Percentiles rank a stretch among this genome's conserved stretches.
These are phyloP conservation scores for Eucalyptus sp. DNA, from an alignment of 345 rosid genomes.

Conservation along the genomic window DNA sequence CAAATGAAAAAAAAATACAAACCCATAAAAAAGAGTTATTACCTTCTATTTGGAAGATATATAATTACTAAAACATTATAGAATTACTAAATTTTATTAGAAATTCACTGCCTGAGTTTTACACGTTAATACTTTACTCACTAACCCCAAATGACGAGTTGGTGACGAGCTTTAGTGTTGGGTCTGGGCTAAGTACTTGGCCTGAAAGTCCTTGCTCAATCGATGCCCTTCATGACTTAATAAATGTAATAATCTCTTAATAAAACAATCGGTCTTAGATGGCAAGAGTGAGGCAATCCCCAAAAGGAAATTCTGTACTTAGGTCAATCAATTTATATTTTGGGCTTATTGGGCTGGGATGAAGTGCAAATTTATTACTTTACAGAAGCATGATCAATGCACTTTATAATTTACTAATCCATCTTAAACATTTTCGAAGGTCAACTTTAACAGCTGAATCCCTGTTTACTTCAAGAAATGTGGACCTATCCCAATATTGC, in stretches of 20 bases:
- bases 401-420: background rate
- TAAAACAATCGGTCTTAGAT: background rate
- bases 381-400: background rate
- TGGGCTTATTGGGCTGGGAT: background rate
- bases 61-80: too few relatives aligned
- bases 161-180: too few relatives aligned
- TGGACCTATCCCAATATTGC: background rate
- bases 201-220: too few relatives aligned
- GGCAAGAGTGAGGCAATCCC: background rate
- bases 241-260: background rate
- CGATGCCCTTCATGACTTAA: background rate
- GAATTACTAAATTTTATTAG: too few relatives aligned
- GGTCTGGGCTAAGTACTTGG: too few relatives aligned
- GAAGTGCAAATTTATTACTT: background rate
- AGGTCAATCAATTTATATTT: background rate
- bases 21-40: too few relatives aligned
- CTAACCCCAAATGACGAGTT: too few relatives aligned
- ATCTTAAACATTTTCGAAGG: background rate
- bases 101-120: too few relatives aligned
- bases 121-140: too few relatives aligned
- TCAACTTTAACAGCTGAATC: too few relatives aligned
- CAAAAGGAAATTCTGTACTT: accelerated
- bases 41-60: too few relatives aligned
- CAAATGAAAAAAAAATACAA: too few relatives aligned
- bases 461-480: background rate